Base-by-base conservation (phyloP, 2,329 filamentous ascomycete species). In the Mycosphaerelloides madeirae region DNA sequence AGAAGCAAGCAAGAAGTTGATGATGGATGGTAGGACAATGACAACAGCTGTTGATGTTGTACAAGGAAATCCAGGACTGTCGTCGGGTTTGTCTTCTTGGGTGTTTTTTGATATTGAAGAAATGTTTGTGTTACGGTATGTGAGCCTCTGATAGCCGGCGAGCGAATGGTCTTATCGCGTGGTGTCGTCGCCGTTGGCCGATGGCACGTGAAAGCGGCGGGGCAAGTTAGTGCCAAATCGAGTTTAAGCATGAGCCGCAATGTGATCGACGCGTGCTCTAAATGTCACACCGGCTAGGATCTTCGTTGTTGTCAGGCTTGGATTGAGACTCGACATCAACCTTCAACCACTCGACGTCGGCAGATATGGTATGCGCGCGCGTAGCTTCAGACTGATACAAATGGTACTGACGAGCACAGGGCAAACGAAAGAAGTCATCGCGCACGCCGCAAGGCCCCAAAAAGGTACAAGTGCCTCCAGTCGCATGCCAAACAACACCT, bases 361-460 rank as follows among this genome's bases (percentile, higher is more conserved):
- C 32, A 18, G 32, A 22, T 35, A 48, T 48, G 46, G 46, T 48
- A 48, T 38, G 46, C 11, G n/a, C n/a, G 7, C 14, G 16, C 5
- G 18, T 22, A 16, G 22, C 7, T 15, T 12, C 11, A 14, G n/a
- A n/a, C 15, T 13, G 7, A 18, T 3, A 14, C 29, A 29, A 15
- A 25, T 5, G 3, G 19, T 38, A 14, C 38, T 48, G 33, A 48
- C 11, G 14, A 1, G 6, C 12, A n/a, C 29, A 48, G 91, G 91
- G 91, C 52, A 96, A 96, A 77, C 87, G 91, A 67, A 96, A 95
- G 73, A 81, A 80, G 78, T 85, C 85, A 19, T 85, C 88, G 42
- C 79, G 81, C 63, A 89, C 89, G 73, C 87, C 87, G 13, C 16
- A 52, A 65, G 87, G 84, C 52, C 83, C 86, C 19, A 93, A 87